Evolutionary conservation across 176 grass and related monocot species (phyloP).

Genomic region (Miscanthus lutarioriparius): DNA sequence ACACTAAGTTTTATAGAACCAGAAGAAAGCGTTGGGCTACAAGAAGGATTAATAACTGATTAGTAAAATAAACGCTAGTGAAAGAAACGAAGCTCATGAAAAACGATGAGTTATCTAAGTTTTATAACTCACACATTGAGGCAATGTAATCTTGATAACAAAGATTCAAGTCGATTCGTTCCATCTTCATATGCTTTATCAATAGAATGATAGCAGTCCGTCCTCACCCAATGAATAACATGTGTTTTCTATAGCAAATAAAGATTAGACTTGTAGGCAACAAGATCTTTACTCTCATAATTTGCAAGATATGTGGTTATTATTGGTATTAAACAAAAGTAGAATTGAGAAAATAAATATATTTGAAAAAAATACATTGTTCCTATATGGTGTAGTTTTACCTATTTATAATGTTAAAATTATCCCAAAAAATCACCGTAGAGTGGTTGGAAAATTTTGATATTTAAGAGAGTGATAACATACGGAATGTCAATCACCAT

Average conservation of each 20-base stretch:
- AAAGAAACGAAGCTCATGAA: not conserved
- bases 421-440: not conserved
- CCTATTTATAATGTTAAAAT: not conserved
- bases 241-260: slow-evolving; percentile 67
- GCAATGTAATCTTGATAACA: slow-evolving; percentile 83
- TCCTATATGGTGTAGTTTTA: not conserved
- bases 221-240: slow-evolving; percentile 84
- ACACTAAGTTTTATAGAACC: slow-evolving; percentile 68
- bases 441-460: not conserved
- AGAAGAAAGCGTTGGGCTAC: slow-evolving; percentile 72
- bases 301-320: not conserved
- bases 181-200: slow-evolving; percentile 89
- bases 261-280: not conserved
- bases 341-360: not conserved
- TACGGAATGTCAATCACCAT: not conserved
- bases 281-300: too few relatives aligned
- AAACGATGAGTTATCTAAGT: not conserved
- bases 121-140: slow-evolving; percentile 67
- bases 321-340: not conserved
- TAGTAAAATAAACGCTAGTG: not conserved
- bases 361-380: not conserved
- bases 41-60: slow-evolving; percentile 5
- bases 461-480: not conserved
- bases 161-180: slow-evolving; percentile 41
- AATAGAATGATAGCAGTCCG: slow-evolving; percentile 58